These are phyloP conservation scores for Lupinus albus DNA, from an alignment of 306 rosid genomes.

Conservation along the genomic window DNA sequence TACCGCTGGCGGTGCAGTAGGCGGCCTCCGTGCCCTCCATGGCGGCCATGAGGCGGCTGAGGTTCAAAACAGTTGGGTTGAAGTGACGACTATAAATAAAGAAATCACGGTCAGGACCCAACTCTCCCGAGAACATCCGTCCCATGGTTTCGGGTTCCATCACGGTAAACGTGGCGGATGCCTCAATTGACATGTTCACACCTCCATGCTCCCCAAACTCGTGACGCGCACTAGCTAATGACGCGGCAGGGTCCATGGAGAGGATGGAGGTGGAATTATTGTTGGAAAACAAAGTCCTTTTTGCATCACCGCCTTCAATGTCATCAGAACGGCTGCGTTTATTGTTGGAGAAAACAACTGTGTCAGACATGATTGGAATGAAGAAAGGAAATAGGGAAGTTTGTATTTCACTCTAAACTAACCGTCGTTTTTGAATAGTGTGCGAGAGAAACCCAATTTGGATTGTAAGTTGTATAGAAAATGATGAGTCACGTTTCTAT, in stretches of 20 bases:
- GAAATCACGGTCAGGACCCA: slow-evolving; percentile 85
- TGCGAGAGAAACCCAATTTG: no score
- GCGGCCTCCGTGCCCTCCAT: slow-evolving; percentile 93
- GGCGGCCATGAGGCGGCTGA: slow-evolving; percentile 90
- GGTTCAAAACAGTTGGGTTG: slow-evolving; percentile 85
- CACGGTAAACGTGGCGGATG: slow-evolving; percentile 95
- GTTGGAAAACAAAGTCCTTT: slow-evolving; percentile 46
- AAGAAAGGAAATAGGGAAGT: neutral
- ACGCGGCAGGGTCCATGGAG: slow-evolving; percentile 60
- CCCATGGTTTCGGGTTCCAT: slow-evolving; percentile 96
- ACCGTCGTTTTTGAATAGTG: no score
- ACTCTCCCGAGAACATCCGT: slow-evolving; percentile 85
- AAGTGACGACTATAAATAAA: slow-evolving; percentile 98
- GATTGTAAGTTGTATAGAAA: no score
- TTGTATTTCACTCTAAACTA: no score
- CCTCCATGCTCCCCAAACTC: slow-evolving; percentile 99
- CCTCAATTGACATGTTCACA: slow-evolving; percentile 98
- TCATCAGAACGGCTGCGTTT: slow-evolving; percentile 51
- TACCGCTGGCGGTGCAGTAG: slow-evolving; percentile 91
- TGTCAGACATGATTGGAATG: slow-evolving; percentile 50
- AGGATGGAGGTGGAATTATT: neutral
- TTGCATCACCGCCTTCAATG: slow-evolving; percentile 39
- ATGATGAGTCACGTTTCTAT: no score
- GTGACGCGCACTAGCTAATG: slow-evolving; percentile 75
- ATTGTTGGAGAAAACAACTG: slow-evolving; percentile 38